Percentiles rank a stretch among this genome's conserved stretches.
Conservation (phyloP, 2,329 filamentous ascomycete species). For the Septoria petroselini region DNA sequence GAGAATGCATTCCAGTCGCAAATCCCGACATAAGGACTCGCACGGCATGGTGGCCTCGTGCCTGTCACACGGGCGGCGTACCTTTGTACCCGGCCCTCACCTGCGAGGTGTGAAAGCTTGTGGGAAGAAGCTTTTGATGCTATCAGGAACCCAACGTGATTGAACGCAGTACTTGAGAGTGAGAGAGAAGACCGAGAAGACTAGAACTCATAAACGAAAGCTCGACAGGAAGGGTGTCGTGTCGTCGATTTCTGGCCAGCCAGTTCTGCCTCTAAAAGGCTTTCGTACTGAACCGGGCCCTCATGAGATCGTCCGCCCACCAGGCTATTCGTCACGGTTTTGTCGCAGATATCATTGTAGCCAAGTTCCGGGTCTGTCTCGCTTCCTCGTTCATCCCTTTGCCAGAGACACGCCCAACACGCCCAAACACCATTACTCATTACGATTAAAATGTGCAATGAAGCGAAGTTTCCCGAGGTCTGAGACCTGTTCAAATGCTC, state of each 20-base stretch:
- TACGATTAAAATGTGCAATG: conserved; percentile 21
- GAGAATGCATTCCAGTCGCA: no score
- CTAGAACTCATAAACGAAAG: not conserved
- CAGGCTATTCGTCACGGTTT: conserved; percentile 1
- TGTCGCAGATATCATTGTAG: conserved; percentile 11
- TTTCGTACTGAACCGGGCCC: not conserved
- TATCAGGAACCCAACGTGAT: not conserved
- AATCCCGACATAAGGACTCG: no score
- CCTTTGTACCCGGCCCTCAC: no score
- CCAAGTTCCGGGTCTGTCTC: conserved; percentile 10
- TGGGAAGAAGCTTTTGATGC: no score
- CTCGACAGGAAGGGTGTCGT: not conserved
- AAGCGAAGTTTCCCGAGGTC: conserved; percentile 8
- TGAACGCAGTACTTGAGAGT: not conserved
- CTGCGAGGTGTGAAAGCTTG: no score
- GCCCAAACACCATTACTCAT: conserved; percentile 20
- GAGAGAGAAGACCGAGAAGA: not conserved
- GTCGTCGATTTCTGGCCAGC: not conserved
- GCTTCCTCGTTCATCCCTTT: conserved; percentile 9
- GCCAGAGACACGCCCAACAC: not conserved
- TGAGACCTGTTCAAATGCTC: not conserved
- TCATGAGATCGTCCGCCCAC: conserved; percentile 1
- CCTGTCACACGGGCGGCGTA: no score
- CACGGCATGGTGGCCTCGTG: no score
- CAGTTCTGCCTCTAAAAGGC: not conserved